Base-by-base conservation (phyloP, 352 stramenopile genomes). In the Phytophthora nicotianae region DNA sequence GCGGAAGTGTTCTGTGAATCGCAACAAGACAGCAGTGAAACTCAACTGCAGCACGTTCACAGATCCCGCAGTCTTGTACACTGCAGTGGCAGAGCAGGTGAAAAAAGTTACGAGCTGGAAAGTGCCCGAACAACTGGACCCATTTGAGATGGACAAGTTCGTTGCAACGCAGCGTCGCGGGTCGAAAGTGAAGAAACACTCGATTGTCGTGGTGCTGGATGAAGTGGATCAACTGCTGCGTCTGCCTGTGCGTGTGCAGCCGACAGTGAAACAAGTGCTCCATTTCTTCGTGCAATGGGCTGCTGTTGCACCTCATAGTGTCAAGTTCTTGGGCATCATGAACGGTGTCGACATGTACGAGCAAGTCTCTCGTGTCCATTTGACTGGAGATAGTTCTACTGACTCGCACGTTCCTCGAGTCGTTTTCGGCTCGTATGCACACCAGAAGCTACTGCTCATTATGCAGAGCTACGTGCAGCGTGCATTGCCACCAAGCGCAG, bases 341-440 rank as follows among this genome's bases (percentile, higher is more conserved):
- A 91, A 91, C 45, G 82, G 82, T 27, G 59, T 90, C 48, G 83
- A 91, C 59, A 88, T 91, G 83, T 86, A 89, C 56, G 47, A 81
- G 14, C 76, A 79, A 29, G 73, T 91, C 26, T 59, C 77, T 0
- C 63, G 72, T 5, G 35, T 81, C 48, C 68, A 75, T 49, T 47
- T 45, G 5, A 42, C 43, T 21, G 61, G 40, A 33, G 50, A 72
- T 9, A 27, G 10, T n/a, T 24, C 40, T 16, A 38, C 27, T 2
- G 57, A 66, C 21, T 54, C 48, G 19, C 46, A 58, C 16, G 66
- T 89, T 2, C 64, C 77, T 11, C 72, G 74, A 38, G 65, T 89
- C 19, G 53, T 90, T 17, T 90, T 89, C 46, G 72, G 70, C n/a
- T 79, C 80, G 14, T 91, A 91, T 51, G 60, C 66, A 0, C 79